phyloP scores from a whole-genome alignment of 129 eudicot species.

The Chrysanthemum lavandulifolium region DNA sequence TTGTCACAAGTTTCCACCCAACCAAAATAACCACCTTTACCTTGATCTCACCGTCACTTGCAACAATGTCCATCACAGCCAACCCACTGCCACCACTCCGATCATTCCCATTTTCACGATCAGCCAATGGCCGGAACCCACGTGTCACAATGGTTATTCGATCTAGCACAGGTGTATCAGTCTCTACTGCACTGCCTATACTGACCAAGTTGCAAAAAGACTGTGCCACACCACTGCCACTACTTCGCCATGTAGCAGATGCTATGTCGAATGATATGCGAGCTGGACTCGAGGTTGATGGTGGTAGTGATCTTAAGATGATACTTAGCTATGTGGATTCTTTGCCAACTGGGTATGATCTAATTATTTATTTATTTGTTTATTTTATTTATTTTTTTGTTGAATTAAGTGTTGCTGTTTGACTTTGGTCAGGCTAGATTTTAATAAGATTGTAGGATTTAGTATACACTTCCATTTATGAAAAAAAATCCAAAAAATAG shows the following conservation, averaged over 20 bases:
- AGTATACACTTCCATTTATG: background rate
- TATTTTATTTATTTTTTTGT: background rate
- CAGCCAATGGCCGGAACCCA: slow-evolving; percentile 19
- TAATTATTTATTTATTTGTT: background rate
- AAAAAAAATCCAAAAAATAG: no score
- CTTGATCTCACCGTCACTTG: slow-evolving; percentile 34
- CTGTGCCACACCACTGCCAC: slow-evolving; percentile 70
- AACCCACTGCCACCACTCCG: slow-evolving; percentile 43
- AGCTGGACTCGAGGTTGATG: slow-evolving; percentile 68
- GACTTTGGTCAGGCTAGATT: background rate
- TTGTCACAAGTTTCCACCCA: slow-evolving; percentile 33
- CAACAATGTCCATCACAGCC: slow-evolving; percentile 44
- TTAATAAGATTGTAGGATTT: background rate
- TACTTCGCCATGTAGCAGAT: slow-evolving; percentile 73
- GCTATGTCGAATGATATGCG: slow-evolving; percentile 85
- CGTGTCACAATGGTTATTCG: slow-evolving; percentile 47
- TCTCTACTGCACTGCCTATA: slow-evolving; percentile 40
- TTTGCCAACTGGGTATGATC: slow-evolving; percentile 76
- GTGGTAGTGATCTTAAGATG: slow-evolving; percentile 79
- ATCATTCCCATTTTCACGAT: slow-evolving; percentile 26
- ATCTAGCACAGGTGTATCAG: slow-evolving; percentile 38
- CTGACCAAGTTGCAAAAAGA: slow-evolving; percentile 51
- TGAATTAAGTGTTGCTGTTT: slow-evolving; percentile 9
- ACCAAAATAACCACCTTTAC: background rate
- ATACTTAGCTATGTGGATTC: slow-evolving; percentile 67